Evolutionary conservation across 805 yeast genomes (phyloP).

Genomic region (Teunomyces lycoperdinae): DNA sequence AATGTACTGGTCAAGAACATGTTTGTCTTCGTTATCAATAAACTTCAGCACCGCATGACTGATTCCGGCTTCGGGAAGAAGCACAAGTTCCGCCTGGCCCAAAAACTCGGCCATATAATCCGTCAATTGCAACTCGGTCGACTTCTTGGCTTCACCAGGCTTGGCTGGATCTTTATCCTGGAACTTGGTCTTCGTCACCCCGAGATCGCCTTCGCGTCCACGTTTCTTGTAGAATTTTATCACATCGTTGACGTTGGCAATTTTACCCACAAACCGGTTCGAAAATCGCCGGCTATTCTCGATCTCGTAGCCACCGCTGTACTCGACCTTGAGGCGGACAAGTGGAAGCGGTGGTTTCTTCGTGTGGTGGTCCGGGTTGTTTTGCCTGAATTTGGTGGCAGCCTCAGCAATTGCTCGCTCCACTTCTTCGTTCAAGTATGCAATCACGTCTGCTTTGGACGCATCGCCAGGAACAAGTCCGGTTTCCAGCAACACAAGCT

Average conservation of each 20-base stretch:
- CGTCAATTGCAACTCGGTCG: slow-evolving; percentile 49
- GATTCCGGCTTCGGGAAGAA: slow-evolving; percentile 75
- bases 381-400: slow-evolving; percentile 42
- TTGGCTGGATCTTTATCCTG: slow-evolving; percentile 13
- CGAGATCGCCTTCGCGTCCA: slow-evolving; percentile 12
- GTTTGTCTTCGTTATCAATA: slow-evolving; percentile 81
- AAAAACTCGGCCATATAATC: slow-evolving; percentile 62
- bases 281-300: slow-evolving; percentile 90
- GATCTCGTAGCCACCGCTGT: slow-evolving; percentile 85
- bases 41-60: slow-evolving; percentile 67
- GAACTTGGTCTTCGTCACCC: slow-evolving; percentile 13
- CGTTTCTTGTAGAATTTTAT: slow-evolving; percentile 62
- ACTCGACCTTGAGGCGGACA: slow-evolving; percentile 79
- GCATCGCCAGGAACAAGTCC: slow-evolving; percentile 60
- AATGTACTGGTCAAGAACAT: slow-evolving; percentile 62
- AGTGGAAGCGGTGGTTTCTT: slow-evolving; percentile 66
- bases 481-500: slow-evolving; percentile 51
- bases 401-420: slow-evolving; percentile 67
- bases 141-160: slow-evolving; percentile 11
- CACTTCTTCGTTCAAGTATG: slow-evolving; percentile 60
- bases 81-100: slow-evolving; percentile 57
- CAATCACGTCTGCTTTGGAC: slow-evolving; percentile 57
- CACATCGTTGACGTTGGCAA: slow-evolving; percentile 89
- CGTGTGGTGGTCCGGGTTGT: slow-evolving; percentile 20
- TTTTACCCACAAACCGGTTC: slow-evolving; percentile 82